Evolutionary conservation across 148 eudicot species (phyloP), one percentile per base, ranked within the genome.

Genomic region (Drosera capensis): DNA sequence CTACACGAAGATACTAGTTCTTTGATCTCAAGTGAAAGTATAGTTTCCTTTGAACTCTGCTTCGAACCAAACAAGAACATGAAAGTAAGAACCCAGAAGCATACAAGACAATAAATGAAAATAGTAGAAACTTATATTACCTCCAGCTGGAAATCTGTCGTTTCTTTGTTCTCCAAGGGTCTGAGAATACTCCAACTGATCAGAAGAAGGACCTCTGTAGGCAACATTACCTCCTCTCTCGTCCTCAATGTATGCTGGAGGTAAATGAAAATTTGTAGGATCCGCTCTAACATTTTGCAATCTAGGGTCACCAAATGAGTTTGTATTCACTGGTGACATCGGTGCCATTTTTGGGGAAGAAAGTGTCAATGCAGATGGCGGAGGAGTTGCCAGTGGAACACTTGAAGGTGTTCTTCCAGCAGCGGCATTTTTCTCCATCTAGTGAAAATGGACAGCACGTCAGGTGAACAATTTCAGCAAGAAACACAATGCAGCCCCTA

Each of bases 381-480:
- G 99, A 54, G 99, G 99, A 48, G 99, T 84, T 17, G 99, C 23
- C 65, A 90, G 43, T 8, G 99, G 99, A 34, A 90, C 65, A 67
- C 85, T 90, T 23, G 95, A 67, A 16, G 93, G 99, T 28, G 93
- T 90, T 70, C 82, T 78, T 25, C 99, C 99, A 39, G 95, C 99
- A 28, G 99, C 99, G 31, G 92, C 95, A 73, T 80, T 90, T 66
- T 70, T 90, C 67, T 80, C 99, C 99, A 90, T 84, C 97, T 88
- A 78, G 11, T 16, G 21, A 48, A 48, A 65, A n/a, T n/a, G 15
- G 17, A 54, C 40, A 20, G 23, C 37, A 16, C 12, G 46, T 18
- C 21, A 11, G 38, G 2, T 1, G 9, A 42, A 15, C 28, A n/a
- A n/a, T n/a, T n/a, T n/a, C n/a, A n/a, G n/a, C n/a, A n/a, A n/a